phyloP scores from a whole-genome alignment of 1,139 yeast genomes.

The Blastobotrys arbuscula region DNA sequence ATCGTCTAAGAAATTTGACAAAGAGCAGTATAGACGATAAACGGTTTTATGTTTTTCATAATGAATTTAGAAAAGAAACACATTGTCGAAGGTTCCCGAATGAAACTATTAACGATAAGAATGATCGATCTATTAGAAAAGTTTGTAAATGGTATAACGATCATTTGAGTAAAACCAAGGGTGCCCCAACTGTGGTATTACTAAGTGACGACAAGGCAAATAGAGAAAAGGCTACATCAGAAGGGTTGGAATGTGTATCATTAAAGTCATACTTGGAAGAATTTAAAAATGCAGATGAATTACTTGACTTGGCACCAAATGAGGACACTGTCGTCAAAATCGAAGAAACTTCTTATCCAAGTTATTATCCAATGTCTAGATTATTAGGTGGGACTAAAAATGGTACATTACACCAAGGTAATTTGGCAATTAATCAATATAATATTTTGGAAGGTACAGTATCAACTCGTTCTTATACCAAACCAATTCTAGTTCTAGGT shows the following conservation, averaged over 20 bases:
- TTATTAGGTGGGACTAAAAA: constrained; percentile 85
- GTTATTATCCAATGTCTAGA: constrained; percentile 74
- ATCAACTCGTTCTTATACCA: constrained; percentile 64
- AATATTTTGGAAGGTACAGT: constrained; percentile 87
- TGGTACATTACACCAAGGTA: constrained; percentile 85
- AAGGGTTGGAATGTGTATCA: constrained; percentile 51
- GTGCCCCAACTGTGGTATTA: constrained; percentile 47
- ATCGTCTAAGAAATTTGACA: constrained; percentile 71
- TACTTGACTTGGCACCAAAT: constrained; percentile 72
- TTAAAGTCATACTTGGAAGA: constrained; percentile 63
- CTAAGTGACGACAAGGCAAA: constrained; percentile 76
- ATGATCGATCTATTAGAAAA: constrained; percentile 83
- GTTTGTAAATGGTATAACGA: constrained; percentile 64
- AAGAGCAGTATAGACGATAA: constrained; percentile 62
- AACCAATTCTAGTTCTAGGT: constrained; percentile 78
- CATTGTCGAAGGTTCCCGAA: constrained; percentile 55
- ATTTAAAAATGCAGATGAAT: constrained; percentile 67
- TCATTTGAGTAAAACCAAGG: constrained; percentile 47
- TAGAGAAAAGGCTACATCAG: constrained; percentile 49
- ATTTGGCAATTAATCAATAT: constrained; percentile 71
- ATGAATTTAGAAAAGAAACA: constrained; percentile 77
- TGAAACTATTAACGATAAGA: constrained; percentile 83
- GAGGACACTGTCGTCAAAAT: constrained; percentile 32
- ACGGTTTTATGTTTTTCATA: constrained; percentile 86
- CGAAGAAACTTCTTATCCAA: constrained; percentile 48